Conservation (phyloP, 257 asterid genomes). For the Nicotiana attenuata region DNA sequence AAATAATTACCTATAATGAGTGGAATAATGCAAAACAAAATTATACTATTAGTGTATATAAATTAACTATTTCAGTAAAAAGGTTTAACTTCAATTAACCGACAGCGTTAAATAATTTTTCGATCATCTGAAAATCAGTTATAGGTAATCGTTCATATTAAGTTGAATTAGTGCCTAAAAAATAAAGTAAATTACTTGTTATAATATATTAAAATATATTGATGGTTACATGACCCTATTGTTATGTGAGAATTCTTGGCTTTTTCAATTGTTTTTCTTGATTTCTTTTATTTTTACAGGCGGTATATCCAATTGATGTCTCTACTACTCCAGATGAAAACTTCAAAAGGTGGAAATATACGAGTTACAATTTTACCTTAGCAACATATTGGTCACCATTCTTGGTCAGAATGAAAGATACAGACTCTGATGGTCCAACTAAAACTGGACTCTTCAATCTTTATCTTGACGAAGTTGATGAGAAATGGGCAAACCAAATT, state of each 20-base stretch:
- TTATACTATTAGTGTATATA: too few species aligned
- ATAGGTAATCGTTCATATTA: too few species aligned
- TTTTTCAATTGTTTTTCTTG: background rate
- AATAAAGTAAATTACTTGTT: too few species aligned
- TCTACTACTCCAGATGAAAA: slow-evolving; percentile 17
- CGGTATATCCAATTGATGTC: slow-evolving; percentile 17
- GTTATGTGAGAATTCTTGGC: background rate
- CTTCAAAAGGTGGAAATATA: slow-evolving; percentile 14
- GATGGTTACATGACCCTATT: background rate
- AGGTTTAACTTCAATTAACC: too few species aligned
- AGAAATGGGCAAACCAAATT: slow-evolving; percentile 17
- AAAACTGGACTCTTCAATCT: slow-evolving; percentile 17
- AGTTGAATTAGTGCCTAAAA: too few species aligned
- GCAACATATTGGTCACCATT: slow-evolving; percentile 24
- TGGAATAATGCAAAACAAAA: too few species aligned
- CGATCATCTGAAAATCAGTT: too few species aligned
- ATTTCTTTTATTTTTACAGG: background rate
- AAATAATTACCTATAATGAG: too few species aligned
- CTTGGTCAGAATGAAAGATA: slow-evolving; percentile 10
- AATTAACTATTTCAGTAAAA: too few species aligned
- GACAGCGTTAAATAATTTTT: too few species aligned
- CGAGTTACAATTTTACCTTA: slow-evolving; percentile 19
- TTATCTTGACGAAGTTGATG: slow-evolving; percentile 26
- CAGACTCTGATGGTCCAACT: slow-evolving; percentile 15
- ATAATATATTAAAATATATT: too few species aligned